Evolutionary conservation across 2,329 filamentous ascomycete genomes (phyloP), one percentile per base, ranked within the genome.

Genomic region (Capronia epimyces): DNA sequence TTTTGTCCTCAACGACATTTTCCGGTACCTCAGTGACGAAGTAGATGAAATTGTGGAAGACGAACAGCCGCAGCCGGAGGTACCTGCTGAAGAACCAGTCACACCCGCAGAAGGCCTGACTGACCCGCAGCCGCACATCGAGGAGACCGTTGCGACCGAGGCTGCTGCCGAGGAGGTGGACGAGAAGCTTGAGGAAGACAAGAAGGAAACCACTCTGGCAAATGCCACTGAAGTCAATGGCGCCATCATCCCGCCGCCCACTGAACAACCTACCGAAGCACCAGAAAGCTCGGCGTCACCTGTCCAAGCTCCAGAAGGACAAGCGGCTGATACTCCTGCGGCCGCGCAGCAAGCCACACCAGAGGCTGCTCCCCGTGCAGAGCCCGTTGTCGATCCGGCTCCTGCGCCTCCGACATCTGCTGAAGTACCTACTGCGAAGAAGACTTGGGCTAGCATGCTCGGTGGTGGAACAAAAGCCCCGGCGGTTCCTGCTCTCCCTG

Each of bases 1-100:
- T 77, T 98, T 95, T 64, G 91, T 98, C 27, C 81, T 98, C 63
- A 98, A 98, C 71, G 93, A 98, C 66, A 95, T 98, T 68, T 89
- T 97, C 75, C 82, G 93, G 63, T 97, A 94, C 72, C 83, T 98
- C 60, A 83, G 85, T 59, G 89, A 96, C 55, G 87, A 87, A 53
- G 82, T 84, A 55, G 72, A 82, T 62, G 71, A 75, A 41, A 77
- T 81, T 42, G 71, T 75, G 40, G 70, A 72, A 16, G 69, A 73
- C 58, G 70, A 66, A 51, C 60, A 60, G 27, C 55, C 55, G 16
- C 59, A 64, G n/a, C 56, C 60, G 8, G 64, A 66, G 13, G 53
- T 59, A 49, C 56, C 61, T 20, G 61, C 55, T 44, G 62, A 65
- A 51, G 57, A 62, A 47, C 59, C 64, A 37, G 57, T 62, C 27